These are phyloP conservation scores for Hygrocybe punicea DNA, from an alignment of 768 basidiomycete genomes.

Conservation along the genomic window DNA sequence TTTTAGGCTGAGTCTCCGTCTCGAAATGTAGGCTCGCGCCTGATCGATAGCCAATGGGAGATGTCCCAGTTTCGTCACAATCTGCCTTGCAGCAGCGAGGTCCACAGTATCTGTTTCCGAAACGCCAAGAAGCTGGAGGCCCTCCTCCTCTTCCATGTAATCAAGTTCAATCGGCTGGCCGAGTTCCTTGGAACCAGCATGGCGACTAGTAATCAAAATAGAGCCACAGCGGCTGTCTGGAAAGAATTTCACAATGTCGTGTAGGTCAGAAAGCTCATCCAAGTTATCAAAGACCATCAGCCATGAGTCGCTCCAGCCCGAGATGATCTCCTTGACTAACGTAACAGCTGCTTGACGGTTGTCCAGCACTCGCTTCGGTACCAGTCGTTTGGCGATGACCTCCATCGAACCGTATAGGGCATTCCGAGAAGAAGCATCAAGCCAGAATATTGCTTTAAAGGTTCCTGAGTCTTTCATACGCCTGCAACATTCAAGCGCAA, in stretches of 20 bases:
- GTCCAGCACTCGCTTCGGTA: not conserved
- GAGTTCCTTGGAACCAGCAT: not conserved
- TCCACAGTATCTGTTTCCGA: not conserved
- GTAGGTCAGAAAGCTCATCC: not conserved
- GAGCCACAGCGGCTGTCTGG: not conserved
- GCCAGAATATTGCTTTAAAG: not conserved
- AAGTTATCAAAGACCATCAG: constrained; percentile 1
- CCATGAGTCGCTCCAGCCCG: not conserved
- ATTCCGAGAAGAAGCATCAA: not conserved
- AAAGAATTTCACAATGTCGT: not conserved
- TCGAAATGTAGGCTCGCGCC: not conserved
- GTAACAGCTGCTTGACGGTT: not conserved
- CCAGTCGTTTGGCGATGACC: not conserved
- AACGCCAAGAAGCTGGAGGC: not conserved
- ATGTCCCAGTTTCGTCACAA: not conserved
- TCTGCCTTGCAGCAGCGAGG: not conserved
- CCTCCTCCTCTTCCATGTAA: not conserved
- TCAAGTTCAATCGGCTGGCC: not conserved
- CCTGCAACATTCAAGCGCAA: not conserved
- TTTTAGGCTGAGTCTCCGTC: not conserved
- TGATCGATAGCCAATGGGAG: not conserved
- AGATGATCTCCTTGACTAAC: not conserved
- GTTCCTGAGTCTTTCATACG: not conserved
- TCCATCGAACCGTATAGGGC: not conserved
- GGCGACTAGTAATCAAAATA: not conserved